These are phyloP conservation scores for Fusarium sp. DNA, from an alignment of 2,329 filamentous ascomycete species.

Conservation along the genomic window DNA sequence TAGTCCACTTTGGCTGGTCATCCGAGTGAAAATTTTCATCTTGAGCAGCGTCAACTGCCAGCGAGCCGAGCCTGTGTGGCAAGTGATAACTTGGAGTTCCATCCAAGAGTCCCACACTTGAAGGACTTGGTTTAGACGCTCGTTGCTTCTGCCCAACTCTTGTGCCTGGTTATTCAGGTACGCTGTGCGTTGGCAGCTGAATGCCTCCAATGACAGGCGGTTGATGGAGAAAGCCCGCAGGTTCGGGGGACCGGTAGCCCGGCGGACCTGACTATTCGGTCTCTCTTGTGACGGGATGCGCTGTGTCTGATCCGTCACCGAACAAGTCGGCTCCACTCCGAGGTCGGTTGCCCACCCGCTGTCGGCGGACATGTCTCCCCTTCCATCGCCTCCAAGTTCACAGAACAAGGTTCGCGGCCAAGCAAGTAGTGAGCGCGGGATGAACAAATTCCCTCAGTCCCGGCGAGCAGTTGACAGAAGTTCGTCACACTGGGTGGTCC, in stretches of 20 bases:
- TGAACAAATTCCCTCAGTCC: conserved; percentile 31
- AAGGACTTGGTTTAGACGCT: conserved; percentile 13
- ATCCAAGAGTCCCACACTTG: conserved; percentile 28
- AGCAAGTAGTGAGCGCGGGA: conserved; percentile 17
- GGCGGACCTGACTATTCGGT: conserved; percentile 5
- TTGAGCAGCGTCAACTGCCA: neutral
- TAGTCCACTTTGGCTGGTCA: conserved; percentile 6
- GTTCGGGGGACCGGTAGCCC: conserved; percentile 9
- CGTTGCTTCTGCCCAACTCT: conserved; percentile 21
- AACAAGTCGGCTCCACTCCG: conserved; percentile 26
- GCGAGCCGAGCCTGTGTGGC: conserved; percentile 14
- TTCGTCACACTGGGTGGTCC: conserved; percentile 6
- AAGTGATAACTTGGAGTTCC: conserved; percentile 4
- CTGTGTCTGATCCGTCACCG: conserved; percentile 38
- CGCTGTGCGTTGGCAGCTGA: neutral
- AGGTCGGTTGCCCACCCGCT: conserved; percentile 11
- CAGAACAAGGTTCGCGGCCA: conserved; percentile 28
- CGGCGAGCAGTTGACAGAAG: neutral
- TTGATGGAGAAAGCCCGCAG: conserved; percentile 16
- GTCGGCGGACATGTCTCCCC: conserved; percentile 16
- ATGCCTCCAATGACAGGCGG: conserved; percentile 20
- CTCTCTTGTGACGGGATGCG: conserved; percentile 13
- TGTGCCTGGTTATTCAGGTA: conserved; percentile 8
- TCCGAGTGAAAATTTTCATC: conserved; percentile 11
- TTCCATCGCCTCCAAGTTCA: neutral